Conservation (phyloP, 805 yeast genomes). For the Wickerhamomyces rabaulensis region DNA sequence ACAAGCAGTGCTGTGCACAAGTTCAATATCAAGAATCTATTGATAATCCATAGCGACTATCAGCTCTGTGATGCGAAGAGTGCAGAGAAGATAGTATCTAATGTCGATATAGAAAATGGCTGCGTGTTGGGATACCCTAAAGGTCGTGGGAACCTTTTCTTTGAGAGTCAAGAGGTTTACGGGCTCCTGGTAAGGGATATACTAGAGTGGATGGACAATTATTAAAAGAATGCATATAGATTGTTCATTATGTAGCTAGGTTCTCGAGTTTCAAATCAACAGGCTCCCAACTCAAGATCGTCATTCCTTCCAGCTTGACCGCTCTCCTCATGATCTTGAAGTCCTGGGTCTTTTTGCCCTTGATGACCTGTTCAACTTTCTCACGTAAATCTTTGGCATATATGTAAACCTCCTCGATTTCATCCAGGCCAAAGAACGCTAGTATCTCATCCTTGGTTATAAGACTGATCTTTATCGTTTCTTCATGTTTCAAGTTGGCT, state of each 20-base stretch:
- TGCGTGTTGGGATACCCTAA: conserved; percentile 11
- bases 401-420: conserved; percentile 20
- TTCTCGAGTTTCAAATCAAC: neutral
- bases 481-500: conserved; percentile 5
- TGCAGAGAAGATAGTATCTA: conserved; percentile 9
- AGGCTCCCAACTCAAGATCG: conserved; percentile 5
- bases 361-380: conserved; percentile 6
- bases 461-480: conserved; percentile 9
- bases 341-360: neutral
- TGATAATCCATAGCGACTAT: conserved; percentile 15
- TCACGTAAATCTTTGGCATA: conserved; percentile 4
- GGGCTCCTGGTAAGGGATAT: conserved; percentile 12
- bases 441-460: conserved; percentile 9
- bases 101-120: conserved; percentile 9
- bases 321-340: conserved; percentile 12
- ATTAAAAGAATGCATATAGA: neutral
- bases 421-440: conserved; percentile 17
- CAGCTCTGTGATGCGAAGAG: conserved; percentile 2
- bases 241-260: neutral
- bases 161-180: conserved; percentile 16
- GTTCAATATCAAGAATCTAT: conserved; percentile 11
- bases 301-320: conserved; percentile 7
- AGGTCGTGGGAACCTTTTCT: conserved; percentile 16
- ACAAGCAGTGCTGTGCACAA: neutral
- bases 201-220: conserved; percentile 16